Evolutionary conservation across 192 early-diverging fungal genomes (phyloP).

Genomic region (Rhizophlyctis rosea): DNA sequence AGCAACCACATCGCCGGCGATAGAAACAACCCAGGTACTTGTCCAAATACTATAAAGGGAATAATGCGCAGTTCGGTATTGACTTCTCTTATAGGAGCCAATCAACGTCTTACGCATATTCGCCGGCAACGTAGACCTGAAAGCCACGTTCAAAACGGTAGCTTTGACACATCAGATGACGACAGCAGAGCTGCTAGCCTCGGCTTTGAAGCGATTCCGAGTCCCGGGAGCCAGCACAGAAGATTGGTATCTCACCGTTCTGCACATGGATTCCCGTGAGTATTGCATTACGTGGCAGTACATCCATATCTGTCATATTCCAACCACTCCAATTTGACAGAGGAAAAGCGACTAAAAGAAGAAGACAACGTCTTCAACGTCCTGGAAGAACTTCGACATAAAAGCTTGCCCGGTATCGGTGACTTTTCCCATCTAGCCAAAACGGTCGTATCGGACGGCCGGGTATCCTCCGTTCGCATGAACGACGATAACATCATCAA

Average conservation of each 20-base stretch:
- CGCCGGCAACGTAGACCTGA: slow-evolving; percentile 49
- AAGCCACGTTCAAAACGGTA: slow-evolving; percentile 50
- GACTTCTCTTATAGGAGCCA: slow-evolving; percentile 22
- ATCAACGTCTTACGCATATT: slow-evolving; percentile 50
- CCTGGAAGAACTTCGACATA: slow-evolving; percentile 39
- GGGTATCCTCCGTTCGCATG: slow-evolving; percentile 24
- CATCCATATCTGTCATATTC: no score
- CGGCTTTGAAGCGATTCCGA: slow-evolving; percentile 37
- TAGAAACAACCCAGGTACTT: no score
- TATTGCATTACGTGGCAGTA: no score
- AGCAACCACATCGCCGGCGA: no score
- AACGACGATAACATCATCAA: slow-evolving; percentile 54
- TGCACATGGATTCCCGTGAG: slow-evolving; percentile 49
- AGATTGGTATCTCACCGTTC: slow-evolving; percentile 42
- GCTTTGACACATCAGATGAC: slow-evolving; percentile 41
- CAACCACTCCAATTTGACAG: slow-evolving; percentile 12
- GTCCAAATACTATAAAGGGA: not conserved
- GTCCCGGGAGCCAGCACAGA: slow-evolving; percentile 26
- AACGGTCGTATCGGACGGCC: slow-evolving; percentile 18
- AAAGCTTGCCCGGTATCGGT: slow-evolving; percentile 37
- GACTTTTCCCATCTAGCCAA: slow-evolving; percentile 10
- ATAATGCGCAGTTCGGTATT: not conserved
- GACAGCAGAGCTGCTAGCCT: slow-evolving; percentile 29
- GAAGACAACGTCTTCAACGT: slow-evolving; percentile 33
- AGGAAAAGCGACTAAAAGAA: slow-evolving; percentile 34